Base-by-base conservation (phyloP, 2,329 filamentous ascomycete species). In the Alternaria incomplexa region DNA sequence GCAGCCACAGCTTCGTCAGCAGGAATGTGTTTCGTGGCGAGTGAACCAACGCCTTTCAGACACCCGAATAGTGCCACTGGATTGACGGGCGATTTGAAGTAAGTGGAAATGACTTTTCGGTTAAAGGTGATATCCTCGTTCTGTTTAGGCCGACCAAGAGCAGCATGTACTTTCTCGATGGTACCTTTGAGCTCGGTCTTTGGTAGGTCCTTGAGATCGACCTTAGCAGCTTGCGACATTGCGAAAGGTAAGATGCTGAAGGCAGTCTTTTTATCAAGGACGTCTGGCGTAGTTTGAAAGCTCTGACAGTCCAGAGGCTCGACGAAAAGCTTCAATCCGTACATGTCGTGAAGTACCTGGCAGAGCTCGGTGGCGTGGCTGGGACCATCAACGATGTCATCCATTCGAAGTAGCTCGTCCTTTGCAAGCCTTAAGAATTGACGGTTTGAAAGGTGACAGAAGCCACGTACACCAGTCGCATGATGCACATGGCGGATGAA, bases 151-250 rank as follows among this genome's bases (percentile, higher is more conserved):
- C 83, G 81, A 1, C 93, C 93, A 57, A 98, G 90, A 6, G 92
- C 90, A 69, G 93, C 90, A 77, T 98, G 94, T 81, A 99, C 93
- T 70, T 94, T 93, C 62, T 99, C 96, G 62, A 99, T 96, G 0
- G 93, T 93, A 15, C 86, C 88, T 77, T 95, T 96, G 57, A 99
- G 84, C 59, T 98, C 93, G 15, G 93, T 96, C 78, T 97, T 98
- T 15, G 93, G 88, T 17, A 98, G 82, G 68, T 98, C 96, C 73
- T 95, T 97, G 83, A 97, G 91, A 22, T 92, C 90, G 84, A 97
- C 90, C 64, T 91, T 90, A 53, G 90, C 90, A 3, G 93, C 93
- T 61, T 97, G 89, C 36, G 88, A 84, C 74, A 96, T 90, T 40
- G 98, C 88, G 73, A 94, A 92, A 65, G 97, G 92, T 11, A 97